Percentiles rank a stretch among this genome's conserved stretches.
Conservation (phyloP, 2,329 filamentous ascomycete genomes). For the Ophiostoma novo-ulmi region DNA sequence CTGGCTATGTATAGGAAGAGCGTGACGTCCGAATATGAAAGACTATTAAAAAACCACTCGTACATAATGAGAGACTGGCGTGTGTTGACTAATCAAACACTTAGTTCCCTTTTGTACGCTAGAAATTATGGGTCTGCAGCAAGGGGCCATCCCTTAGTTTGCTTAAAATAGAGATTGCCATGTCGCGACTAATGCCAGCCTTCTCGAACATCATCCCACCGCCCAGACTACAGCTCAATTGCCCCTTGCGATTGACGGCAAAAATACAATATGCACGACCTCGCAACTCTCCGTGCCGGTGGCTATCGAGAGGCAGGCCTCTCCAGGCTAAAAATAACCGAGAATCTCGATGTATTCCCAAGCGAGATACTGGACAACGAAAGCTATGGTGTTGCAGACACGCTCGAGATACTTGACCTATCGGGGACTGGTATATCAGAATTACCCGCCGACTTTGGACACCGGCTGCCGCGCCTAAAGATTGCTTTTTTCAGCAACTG, state of each 20-base stretch:
- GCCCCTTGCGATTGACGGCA: background rate
- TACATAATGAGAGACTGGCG: no score
- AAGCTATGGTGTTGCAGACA: conserved; percentile 33
- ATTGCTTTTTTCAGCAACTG: conserved; percentile 46
- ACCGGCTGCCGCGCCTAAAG: conserved; percentile 40
- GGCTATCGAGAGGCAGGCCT: conserved; percentile 33
- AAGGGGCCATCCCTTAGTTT: no score
- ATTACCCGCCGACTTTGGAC: conserved; percentile 38
- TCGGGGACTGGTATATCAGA: conserved; percentile 42
- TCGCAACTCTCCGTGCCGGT: conserved; percentile 33
- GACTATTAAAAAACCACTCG: no score
- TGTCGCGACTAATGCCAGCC: no score
- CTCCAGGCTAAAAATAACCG: conserved; percentile 36
- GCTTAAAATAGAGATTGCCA: no score
- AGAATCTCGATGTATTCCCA: conserved; percentile 37
- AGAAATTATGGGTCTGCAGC: no score
- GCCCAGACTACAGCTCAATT: background rate
- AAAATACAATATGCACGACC: conserved; percentile 32
- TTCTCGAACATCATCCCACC: background rate
- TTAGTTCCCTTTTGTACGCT: no score
- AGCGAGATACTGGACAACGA: conserved; percentile 36
- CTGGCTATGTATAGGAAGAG: no score
- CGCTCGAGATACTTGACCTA: conserved; percentile 45
- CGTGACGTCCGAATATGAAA: no score
- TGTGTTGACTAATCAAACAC: no score